Evolutionary conservation across 805 yeast genomes (phyloP).

Genomic region (Isabelozyma pseudorhagii): DNA sequence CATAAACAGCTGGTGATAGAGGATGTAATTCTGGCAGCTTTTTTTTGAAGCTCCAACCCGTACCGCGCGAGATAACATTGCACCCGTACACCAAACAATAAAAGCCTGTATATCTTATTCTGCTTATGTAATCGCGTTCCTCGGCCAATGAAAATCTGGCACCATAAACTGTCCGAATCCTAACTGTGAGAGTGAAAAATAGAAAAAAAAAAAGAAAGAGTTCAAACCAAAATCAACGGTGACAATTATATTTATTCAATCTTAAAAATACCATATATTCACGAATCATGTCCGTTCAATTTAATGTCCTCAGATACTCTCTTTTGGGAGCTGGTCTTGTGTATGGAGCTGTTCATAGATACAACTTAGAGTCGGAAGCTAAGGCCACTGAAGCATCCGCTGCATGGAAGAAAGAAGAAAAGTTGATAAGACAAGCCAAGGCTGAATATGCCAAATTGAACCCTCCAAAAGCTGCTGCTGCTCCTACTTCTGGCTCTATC

Average conservation of each 20-base stretch:
- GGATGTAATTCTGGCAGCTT: too few relatives aligned
- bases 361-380: constrained; percentile 59
- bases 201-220: constrained; percentile 3
- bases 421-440: constrained; percentile 84
- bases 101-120: constrained; percentile 1
- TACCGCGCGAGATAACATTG: background rate
- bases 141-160: background rate
- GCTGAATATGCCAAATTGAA: constrained; percentile 74
- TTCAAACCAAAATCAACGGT: background rate
- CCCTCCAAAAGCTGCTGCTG: constrained; percentile 34
- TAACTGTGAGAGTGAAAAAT: constrained; percentile 1
- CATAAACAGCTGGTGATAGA: background rate
- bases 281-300: constrained; percentile 27
- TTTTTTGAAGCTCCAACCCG: background rate
- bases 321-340: constrained; percentile 84
- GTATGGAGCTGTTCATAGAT: constrained; percentile 86
- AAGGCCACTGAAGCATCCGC: constrained; percentile 53
- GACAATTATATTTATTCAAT: background rate
- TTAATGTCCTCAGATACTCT: constrained; percentile 87
- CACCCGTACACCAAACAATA: background rate
- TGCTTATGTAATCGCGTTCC: background rate
- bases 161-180: background rate
- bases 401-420: constrained; percentile 62
- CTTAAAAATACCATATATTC: constrained; percentile 1
- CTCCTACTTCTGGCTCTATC: constrained; percentile 46